Percentiles rank a stretch among this genome's conserved stretches.
Evolutionary conservation across 768 basidiomycete genomes (phyloP).

Genomic region (Asterophora lycoperdoides): DNA sequence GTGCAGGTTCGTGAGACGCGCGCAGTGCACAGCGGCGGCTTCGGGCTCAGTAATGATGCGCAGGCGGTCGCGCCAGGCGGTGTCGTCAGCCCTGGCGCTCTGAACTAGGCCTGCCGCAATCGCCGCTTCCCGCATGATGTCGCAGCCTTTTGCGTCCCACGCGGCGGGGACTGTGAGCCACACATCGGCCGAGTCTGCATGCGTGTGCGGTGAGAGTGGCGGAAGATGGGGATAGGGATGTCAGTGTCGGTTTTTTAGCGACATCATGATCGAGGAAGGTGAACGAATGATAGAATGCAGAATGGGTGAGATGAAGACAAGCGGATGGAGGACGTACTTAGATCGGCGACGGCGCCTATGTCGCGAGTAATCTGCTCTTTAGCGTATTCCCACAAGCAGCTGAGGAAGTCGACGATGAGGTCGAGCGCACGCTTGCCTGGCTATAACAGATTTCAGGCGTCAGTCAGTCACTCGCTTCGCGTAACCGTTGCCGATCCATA

Average conservation of each 20-base stretch:
- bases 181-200: constrained; percentile 73
- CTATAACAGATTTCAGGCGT: constrained; percentile 30
- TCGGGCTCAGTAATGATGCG: constrained; percentile 81
- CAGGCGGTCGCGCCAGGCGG: constrained; percentile 74
- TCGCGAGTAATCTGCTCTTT: constrained; percentile 84
- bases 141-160: constrained; percentile 84
- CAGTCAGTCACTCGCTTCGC: constrained; percentile 9
- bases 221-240: not conserved
- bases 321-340: constrained; percentile 47
- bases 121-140: constrained; percentile 82
- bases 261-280: not conserved
- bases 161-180: constrained; percentile 88
- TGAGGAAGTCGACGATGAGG: constrained; percentile 80
- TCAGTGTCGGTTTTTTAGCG: constrained; percentile 8
- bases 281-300: no score
- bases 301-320: no score
- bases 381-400: constrained; percentile 82
- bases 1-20: constrained; percentile 75
- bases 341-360: constrained; percentile 80
- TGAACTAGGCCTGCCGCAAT: constrained; percentile 78
- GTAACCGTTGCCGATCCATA: not conserved
- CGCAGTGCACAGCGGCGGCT: constrained; percentile 90
- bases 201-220: no score
- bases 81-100: constrained; percentile 64
- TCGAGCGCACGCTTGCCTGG: constrained; percentile 72